These are phyloP conservation scores for Guadua angustifolia DNA, from an alignment of 176 grass and related monocot genomes.

Conservation along the genomic window DNA sequence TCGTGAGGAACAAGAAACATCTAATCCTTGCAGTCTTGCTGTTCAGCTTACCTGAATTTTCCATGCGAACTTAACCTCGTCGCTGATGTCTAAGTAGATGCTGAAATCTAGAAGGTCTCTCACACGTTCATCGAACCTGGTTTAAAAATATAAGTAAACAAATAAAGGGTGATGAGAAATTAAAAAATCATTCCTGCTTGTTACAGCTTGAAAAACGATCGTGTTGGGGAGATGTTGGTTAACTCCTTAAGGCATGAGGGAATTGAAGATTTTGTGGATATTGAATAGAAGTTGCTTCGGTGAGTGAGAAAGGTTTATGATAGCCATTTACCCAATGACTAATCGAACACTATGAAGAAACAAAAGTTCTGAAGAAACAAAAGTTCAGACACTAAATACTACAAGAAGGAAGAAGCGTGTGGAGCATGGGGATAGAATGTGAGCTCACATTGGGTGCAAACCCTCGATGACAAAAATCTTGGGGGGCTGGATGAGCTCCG, in stretches of 20 bases:
- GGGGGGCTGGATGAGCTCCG: constrained; percentile 78
- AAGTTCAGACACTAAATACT: constrained; percentile 15
- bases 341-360: constrained; percentile 21
- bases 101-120: constrained; percentile 94
- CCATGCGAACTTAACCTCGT: constrained; percentile 92
- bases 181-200: not conserved
- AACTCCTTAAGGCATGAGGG: not conserved
- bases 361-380: not conserved
- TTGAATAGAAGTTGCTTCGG: not conserved
- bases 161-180: constrained; percentile 5
- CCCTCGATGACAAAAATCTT: constrained; percentile 96
- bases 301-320: constrained; percentile 16
- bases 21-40: not conserved
- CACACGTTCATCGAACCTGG: constrained; percentile 84
- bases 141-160: constrained; percentile 36
- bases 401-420: not conserved
- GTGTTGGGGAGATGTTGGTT: constrained; percentile 1
- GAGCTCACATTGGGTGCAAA: constrained; percentile 85
- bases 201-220: constrained; percentile 12
- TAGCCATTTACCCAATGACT: constrained; percentile 10
- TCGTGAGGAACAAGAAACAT: constrained; percentile 29
- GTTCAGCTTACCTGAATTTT: constrained; percentile 80
- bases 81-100: constrained; percentile 90
- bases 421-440: constrained; percentile 30
- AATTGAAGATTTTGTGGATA: not conserved